phyloP scores from a whole-genome alignment of 2,329 filamentous ascomycete species.

The Metarhizium anisopliae region DNA sequence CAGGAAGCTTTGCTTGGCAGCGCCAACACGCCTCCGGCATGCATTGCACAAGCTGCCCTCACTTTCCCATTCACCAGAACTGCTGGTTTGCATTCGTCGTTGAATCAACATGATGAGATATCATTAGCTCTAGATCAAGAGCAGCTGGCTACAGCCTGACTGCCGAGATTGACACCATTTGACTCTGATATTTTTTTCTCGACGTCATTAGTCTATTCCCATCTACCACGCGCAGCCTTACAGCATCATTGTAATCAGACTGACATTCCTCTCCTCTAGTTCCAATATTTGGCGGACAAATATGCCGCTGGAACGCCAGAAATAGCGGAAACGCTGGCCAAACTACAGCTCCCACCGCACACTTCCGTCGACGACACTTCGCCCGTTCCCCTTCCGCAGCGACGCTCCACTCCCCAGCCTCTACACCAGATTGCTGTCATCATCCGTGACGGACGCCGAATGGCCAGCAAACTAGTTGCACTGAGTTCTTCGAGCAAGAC shows the following conservation, averaged over 20 bases:
- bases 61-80: constrained; percentile 2
- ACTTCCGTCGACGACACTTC: constrained; percentile 38
- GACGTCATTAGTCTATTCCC: constrained; percentile 7
- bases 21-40: not conserved
- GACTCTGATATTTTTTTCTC: constrained; percentile 14
- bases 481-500: constrained; percentile 42
- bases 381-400: constrained; percentile 46
- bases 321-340: constrained; percentile 57
- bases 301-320: constrained; percentile 57
- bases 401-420: constrained; percentile 31
- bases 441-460: constrained; percentile 55
- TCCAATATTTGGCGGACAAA: constrained; percentile 57
- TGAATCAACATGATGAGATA: constrained; percentile 29
- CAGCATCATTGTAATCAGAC: not conserved
- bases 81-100: constrained; percentile 6
- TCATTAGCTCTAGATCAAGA: constrained; percentile 81
- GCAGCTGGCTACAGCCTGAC: constrained; percentile 38
- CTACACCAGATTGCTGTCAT: constrained; percentile 51
- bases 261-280: constrained; percentile 32
- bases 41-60: not conserved
- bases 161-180: constrained; percentile 51
- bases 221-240: not conserved
- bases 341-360: constrained; percentile 55
- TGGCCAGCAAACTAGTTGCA: constrained; percentile 43
- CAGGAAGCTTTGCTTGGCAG: not conserved